These are phyloP conservation scores for Solanum gracilifrons DNA, from an alignment of 257 asterid species.

Conservation along the genomic window DNA sequence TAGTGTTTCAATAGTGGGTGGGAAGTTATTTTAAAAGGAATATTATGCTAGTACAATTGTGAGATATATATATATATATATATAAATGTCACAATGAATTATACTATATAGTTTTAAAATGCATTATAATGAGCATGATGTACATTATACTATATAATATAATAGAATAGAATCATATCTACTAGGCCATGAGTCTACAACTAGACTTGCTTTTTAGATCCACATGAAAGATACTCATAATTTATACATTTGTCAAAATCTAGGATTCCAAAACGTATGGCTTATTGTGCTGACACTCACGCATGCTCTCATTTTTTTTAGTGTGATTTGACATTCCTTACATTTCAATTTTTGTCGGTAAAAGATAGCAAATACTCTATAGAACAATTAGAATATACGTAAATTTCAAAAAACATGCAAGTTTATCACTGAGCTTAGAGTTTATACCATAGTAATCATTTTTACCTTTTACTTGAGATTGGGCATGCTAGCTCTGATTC, in stretches of 20 bases:
- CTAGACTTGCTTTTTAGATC: conserved; percentile 25
- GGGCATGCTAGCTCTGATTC: too few relatives aligned
- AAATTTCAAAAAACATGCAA: not conserved
- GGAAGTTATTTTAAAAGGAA: not conserved
- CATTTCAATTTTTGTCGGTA: not conserved
- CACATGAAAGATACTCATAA: conserved; percentile 26
- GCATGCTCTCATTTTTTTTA: conserved; percentile 9
- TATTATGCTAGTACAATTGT: not conserved
- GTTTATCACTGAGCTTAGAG: not conserved
- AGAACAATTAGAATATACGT: not conserved
- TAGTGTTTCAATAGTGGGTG: not conserved
- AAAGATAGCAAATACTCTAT: not conserved
- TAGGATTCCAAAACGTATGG: not conserved
- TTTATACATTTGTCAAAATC: not conserved
- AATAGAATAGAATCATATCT: not conserved
- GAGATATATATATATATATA: not conserved
- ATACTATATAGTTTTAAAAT: not conserved
- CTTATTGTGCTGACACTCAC: conserved; percentile 12
- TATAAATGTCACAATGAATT: not conserved
- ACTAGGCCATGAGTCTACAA: conserved; percentile 5
- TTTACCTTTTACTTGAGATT: not conserved
- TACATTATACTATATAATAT: not conserved
- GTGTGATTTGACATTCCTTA: not conserved
- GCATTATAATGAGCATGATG: not conserved
- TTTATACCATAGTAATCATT: not conserved